Percentiles rank a stretch among this genome's conserved stretches.
Evolutionary conservation across 495 filamentous ascomycete genomes (phyloP).

Genomic region (Aspergillus incahuasiensis): DNA sequence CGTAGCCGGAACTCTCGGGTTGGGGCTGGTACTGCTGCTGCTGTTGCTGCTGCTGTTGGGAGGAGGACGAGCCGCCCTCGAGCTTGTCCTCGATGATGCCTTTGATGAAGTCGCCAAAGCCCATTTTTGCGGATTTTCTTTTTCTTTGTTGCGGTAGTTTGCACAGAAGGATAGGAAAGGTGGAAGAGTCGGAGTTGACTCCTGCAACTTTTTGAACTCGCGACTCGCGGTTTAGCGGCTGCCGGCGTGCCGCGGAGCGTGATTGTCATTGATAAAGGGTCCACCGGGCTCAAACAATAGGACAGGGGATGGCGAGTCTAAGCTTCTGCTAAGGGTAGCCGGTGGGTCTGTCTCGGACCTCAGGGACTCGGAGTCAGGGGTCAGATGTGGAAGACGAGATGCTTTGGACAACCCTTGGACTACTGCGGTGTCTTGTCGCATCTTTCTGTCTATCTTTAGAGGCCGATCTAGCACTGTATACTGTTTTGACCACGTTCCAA

Average conservation of each 20-base stretch:
- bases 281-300: background rate
- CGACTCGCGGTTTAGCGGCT: background rate
- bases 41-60: no score
- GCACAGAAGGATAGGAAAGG: no score
- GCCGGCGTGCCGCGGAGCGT: no score
- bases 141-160: no score
- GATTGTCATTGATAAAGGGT: background rate
- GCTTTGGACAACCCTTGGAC: no score
- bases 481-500: no score
- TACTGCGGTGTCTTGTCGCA: no score
- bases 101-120: constrained; percentile 32
- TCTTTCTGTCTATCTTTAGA: no score
- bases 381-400: no score
- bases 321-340: background rate
- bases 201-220: background rate
- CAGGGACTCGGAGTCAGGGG: no score
- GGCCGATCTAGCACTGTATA: no score
- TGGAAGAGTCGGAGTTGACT: background rate
- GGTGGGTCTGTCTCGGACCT: background rate
- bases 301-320: background rate
- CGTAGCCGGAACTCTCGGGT: background rate
- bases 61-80: constrained; percentile 4
- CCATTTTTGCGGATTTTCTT: no score
- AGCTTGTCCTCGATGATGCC: constrained; percentile 17
- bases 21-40: background rate